These are phyloP conservation scores for Termitomyces bulborhizus DNA, from an alignment of 768 basidiomycete genomes.

Conservation along the genomic window DNA sequence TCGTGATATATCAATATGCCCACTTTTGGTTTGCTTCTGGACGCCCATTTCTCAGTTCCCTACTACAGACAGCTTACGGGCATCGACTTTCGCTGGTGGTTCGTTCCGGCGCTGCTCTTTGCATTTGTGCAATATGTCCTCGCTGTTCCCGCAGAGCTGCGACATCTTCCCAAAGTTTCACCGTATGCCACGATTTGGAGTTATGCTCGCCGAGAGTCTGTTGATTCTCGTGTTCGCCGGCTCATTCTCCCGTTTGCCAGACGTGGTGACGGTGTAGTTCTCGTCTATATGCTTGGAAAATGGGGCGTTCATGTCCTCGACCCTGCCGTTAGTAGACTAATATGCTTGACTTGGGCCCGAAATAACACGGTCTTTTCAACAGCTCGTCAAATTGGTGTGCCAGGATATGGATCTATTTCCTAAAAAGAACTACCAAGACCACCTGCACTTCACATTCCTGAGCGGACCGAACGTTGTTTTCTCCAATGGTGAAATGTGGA, in stretches of 20 bases:
- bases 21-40: background rate
- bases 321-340: slow-evolving; percentile 18
- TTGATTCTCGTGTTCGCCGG: slow-evolving; percentile 25
- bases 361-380: background rate
- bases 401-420: slow-evolving; percentile 19
- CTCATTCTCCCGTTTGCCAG: slow-evolving; percentile 30
- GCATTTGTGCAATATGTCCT: slow-evolving; percentile 11
- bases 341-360: background rate
- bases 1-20: background rate
- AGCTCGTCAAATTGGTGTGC: slow-evolving; percentile 21
- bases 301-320: slow-evolving; percentile 37
- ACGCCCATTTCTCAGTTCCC: slow-evolving; percentile 1
- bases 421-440: slow-evolving; percentile 24
- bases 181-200: slow-evolving; percentile 25
- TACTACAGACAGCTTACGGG: background rate
- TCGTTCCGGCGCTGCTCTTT: background rate
- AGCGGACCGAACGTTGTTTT: slow-evolving; percentile 29
- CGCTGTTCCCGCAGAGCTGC: slow-evolving; percentile 22
- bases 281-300: slow-evolving; percentile 32
- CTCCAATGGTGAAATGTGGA: slow-evolving; percentile 32
- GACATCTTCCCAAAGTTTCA: slow-evolving; percentile 29
- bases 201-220: slow-evolving; percentile 27
- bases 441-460: slow-evolving; percentile 30
- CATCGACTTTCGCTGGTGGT: slow-evolving; percentile 4
- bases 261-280: slow-evolving; percentile 25